Conservation (phyloP, 352 stramenopile genomes). For the Phytopythium ostracodes region DNA sequence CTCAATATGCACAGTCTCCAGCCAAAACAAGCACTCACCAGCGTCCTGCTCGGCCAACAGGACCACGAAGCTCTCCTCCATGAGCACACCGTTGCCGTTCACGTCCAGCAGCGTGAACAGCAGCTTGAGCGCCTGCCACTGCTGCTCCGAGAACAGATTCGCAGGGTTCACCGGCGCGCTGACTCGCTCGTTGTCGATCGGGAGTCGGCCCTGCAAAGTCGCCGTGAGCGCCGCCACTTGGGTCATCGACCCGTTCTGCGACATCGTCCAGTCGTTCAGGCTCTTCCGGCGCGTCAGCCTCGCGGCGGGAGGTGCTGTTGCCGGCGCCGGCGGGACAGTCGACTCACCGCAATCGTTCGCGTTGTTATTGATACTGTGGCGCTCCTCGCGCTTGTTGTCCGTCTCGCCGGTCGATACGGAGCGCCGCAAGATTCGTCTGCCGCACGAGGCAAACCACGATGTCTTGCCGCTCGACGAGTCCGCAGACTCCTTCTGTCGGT, state of each 20-base stretch:
- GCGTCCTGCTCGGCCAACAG: conserved; percentile 78
- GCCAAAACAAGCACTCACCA: conserved; percentile 29
- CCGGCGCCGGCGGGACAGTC: conserved; percentile 10
- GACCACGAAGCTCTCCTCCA: conserved; percentile 80
- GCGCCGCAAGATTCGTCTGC: conserved; percentile 3
- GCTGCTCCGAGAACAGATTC: conserved; percentile 61
- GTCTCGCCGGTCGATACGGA: conserved; percentile 27
- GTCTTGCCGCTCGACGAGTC: neutral
- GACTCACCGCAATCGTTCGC: neutral
- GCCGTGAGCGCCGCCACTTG: conserved; percentile 27
- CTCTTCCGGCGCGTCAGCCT: conserved; percentile 26
- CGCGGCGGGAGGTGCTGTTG: conserved; percentile 7
- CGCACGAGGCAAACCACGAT: neutral
- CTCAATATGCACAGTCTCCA: too few relatives aligned
- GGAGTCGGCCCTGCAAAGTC: conserved; percentile 25
- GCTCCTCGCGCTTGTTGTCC: conserved; percentile 6
- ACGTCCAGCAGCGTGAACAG: conserved; percentile 71
- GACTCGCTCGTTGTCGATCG: conserved; percentile 1
- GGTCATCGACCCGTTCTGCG: conserved; percentile 17
- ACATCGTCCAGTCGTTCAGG: conserved; percentile 35
- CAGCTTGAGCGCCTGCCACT: conserved; percentile 78
- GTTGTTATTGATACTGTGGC: conserved; percentile 1
- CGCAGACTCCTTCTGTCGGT: neutral
- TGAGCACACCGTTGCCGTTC: conserved; percentile 58
- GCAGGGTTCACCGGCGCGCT: conserved; percentile 11